Evolutionary conservation across 2,329 filamentous ascomycete genomes (phyloP).

Genomic region (Phaeomoniella chlamydospora): DNA sequence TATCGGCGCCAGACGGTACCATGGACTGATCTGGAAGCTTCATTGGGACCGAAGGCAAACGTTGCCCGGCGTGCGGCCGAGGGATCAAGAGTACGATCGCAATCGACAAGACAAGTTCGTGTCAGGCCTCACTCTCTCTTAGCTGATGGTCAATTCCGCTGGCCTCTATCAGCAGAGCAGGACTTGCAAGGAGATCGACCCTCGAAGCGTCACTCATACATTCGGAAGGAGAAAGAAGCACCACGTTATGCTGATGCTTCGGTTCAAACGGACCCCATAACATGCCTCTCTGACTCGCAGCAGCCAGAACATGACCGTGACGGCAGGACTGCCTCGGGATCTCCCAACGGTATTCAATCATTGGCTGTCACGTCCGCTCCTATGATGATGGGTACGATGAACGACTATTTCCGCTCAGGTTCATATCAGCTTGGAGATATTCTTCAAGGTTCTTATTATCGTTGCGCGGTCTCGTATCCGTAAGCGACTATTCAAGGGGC

Average conservation of each 20-base stretch:
- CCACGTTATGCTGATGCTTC: not conserved
- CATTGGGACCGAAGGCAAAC: conserved; percentile 4
- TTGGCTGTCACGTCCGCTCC: conserved; percentile 4
- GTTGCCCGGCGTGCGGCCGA: conserved; percentile 3
- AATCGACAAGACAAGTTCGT: not conserved
- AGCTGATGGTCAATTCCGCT: no score
- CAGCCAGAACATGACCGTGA: no score
- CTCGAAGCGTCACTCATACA: not conserved
- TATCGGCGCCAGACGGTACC: not conserved
- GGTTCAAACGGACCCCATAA: conserved; percentile 1
- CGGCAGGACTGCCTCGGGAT: conserved; percentile 2
- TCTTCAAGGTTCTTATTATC: conserved; percentile 1
- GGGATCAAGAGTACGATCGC: not conserved
- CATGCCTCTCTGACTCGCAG: conserved; percentile 2
- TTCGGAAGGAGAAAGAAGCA: not conserved
- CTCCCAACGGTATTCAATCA: not conserved
- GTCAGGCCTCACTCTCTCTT: not conserved
- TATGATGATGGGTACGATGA: conserved; percentile 5
- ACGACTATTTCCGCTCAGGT: conserved; percentile 5
- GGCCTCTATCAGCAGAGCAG: not conserved
- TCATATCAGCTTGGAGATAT: conserved; percentile 6
- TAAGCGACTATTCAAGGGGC: no score
- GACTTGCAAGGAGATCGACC: not conserved
- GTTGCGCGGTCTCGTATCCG: no score
- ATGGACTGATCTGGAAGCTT: not conserved